Conservation (phyloP, 1,284 basidiomycete species). For the Mycosarcoma mackinlayi region DNA sequence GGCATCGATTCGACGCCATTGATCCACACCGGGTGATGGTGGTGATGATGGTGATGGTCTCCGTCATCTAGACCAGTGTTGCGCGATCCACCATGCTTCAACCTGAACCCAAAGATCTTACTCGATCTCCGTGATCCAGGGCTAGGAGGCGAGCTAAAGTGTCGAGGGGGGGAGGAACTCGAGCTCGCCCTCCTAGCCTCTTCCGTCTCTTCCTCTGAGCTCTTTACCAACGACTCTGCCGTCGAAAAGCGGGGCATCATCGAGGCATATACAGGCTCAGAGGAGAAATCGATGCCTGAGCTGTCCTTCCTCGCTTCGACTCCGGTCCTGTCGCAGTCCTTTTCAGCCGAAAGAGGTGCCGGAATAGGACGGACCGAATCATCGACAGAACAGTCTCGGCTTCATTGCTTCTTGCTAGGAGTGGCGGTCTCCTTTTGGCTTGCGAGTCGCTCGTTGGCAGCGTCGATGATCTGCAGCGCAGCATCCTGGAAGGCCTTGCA, state of each 20-base stretch:
- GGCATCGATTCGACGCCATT: constrained; percentile 5
- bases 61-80: not conserved
- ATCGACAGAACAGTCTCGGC: constrained; percentile 46
- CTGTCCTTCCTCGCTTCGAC: constrained; percentile 37
- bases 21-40: not conserved
- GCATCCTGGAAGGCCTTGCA: constrained; percentile 65
- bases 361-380: constrained; percentile 10
- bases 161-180: constrained; percentile 48
- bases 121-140: constrained; percentile 6
- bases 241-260: constrained; percentile 7
- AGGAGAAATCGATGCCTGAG: constrained; percentile 13
- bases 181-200: constrained; percentile 21
- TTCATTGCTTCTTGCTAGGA: constrained; percentile 25
- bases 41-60: not conserved
- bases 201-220: constrained; percentile 25
- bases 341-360: no score
- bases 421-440: constrained; percentile 21
- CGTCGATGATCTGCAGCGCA: constrained; percentile 53
- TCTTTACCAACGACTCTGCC: constrained; percentile 3
- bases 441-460: constrained; percentile 48
- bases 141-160: constrained; percentile 24
- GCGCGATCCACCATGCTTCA: not conserved
- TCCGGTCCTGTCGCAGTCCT: not conserved
- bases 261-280: constrained; percentile 16
- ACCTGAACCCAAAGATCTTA: constrained; percentile 4